Evolutionary conservation across 2,329 filamentous ascomycete species (phyloP).

Genomic region (Monosporascus ibericus): DNA sequence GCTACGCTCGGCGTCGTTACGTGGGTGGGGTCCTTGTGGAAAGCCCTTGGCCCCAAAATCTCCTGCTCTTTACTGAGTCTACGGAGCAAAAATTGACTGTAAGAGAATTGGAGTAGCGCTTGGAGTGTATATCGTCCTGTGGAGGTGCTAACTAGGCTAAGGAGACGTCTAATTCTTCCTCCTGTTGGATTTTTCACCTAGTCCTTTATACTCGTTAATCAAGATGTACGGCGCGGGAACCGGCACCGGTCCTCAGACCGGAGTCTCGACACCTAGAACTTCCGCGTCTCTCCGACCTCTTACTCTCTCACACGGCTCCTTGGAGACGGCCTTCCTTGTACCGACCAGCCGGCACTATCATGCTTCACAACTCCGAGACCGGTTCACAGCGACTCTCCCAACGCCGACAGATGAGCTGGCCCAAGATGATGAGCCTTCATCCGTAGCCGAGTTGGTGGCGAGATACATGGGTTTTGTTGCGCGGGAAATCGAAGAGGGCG

Average conservation of each 20-base stretch:
- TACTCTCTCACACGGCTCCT: conserved; percentile 83
- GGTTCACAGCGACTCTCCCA: conserved; percentile 79
- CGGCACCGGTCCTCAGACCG: conserved; percentile 80
- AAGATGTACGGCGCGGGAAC: conserved; percentile 72
- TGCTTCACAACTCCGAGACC: conserved; percentile 87
- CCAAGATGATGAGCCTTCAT: conserved; percentile 98
- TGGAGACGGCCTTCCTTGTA: conserved; percentile 94
- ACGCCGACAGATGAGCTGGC: conserved; percentile 93
- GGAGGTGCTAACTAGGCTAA: not conserved
- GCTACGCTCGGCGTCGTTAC: too few species aligned
- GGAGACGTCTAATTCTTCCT: not conserved
- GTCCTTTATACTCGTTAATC: conserved; percentile 32
- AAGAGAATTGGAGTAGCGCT: conserved; percentile 2
- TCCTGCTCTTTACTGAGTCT: conserved; percentile 36
- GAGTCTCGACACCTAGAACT: conserved; percentile 92
- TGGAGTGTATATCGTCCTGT: not conserved
- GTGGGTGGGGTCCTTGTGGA: too few species aligned
- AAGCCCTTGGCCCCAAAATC: conserved; percentile 5
- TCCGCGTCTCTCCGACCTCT: conserved; percentile 88
- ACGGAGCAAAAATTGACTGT: conserved; percentile 24
- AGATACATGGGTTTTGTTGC: conserved; percentile 90
- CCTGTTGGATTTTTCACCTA: not conserved
- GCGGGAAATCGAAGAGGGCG: conserved; percentile 82
- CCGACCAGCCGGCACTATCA: conserved; percentile 95
- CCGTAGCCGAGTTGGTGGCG: conserved; percentile 83